These are phyloP conservation scores for Lyophyllum shimeji DNA, from an alignment of 768 basidiomycete species.

Conservation along the genomic window DNA sequence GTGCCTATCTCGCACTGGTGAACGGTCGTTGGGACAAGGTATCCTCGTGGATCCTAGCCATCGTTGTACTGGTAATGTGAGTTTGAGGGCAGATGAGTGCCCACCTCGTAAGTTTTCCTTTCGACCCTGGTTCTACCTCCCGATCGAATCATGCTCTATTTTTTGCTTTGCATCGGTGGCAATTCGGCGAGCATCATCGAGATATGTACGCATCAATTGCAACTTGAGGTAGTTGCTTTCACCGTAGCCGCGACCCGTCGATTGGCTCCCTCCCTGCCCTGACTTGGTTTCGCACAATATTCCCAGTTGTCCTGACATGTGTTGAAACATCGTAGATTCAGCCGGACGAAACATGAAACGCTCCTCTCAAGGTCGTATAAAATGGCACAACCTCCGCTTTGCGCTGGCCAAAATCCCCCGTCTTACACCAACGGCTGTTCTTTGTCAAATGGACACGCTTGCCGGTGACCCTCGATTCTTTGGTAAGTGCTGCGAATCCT, in stretches of 20 bases:
- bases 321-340: conserved; percentile 1
- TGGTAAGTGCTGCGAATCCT: conserved; percentile 1
- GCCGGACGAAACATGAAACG: conserved; percentile 1
- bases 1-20: neutral
- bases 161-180: neutral
- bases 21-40: neutral
- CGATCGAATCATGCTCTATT: conserved; percentile 1
- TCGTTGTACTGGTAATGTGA: neutral
- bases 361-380: conserved; percentile 1
- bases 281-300: conserved; percentile 10
- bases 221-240: neutral
- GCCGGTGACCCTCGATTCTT: conserved; percentile 16
- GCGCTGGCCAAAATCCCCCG: neutral
- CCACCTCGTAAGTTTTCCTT: neutral
- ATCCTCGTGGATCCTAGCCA: neutral
- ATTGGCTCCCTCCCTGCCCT: conserved; percentile 2
- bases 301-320: neutral
- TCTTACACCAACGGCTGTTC: conserved; percentile 12
- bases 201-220: neutral
- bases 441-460: conserved; percentile 14
- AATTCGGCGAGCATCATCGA: conserved; percentile 5
- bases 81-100: neutral
- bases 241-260: neutral
- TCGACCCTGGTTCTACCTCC: neutral
- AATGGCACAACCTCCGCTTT: neutral